Percentiles rank a stretch among this genome's conserved stretches.
These are phyloP conservation scores for Talaromyces rugulosus DNA, from an alignment of 2,329 filamentous ascomycete species.

Conservation along the genomic window DNA sequence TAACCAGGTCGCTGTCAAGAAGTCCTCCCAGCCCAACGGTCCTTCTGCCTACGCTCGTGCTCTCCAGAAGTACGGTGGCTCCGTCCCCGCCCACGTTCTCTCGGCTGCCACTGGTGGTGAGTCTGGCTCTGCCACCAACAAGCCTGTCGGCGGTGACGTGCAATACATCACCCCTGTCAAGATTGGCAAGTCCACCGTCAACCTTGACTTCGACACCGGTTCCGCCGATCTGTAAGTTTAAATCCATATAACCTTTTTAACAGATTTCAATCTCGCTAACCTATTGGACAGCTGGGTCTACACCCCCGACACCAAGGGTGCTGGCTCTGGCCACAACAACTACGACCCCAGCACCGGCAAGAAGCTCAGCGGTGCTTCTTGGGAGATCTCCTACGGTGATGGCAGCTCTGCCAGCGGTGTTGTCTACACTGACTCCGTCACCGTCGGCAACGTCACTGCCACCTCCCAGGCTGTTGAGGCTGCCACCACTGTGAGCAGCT, in stretches of 20 bases:
- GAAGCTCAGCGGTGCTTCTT: slow-evolving; percentile 47
- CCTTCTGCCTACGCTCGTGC: slow-evolving; percentile 11
- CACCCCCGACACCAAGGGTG: slow-evolving; percentile 52
- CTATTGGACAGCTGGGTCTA: slow-evolving; percentile 57
- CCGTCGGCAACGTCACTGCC: slow-evolving; percentile 57
- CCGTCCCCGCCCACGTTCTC: slow-evolving; percentile 2
- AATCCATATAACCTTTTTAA: neutral
- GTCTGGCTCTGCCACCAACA: slow-evolving; percentile 27
- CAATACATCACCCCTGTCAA: slow-evolving; percentile 60
- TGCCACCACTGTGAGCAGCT: slow-evolving; percentile 53
- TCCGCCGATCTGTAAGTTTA: slow-evolving; percentile 60
- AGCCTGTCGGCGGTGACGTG: slow-evolving; percentile 48
- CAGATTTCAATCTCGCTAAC: slow-evolving; percentile 10
- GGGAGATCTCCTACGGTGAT: slow-evolving; percentile 63
- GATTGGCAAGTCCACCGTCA: slow-evolving; percentile 60
- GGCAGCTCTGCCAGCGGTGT: slow-evolving; percentile 59
- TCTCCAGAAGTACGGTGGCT: slow-evolving; percentile 8
- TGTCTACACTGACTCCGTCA: slow-evolving; percentile 63
- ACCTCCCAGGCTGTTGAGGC: slow-evolving; percentile 62
- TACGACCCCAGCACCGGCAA: slow-evolving; percentile 54
- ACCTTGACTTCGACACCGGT: slow-evolving; percentile 68
- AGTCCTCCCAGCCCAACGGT: neutral
- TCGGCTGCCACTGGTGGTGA: slow-evolving; percentile 7
- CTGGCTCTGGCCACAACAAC: slow-evolving; percentile 53
- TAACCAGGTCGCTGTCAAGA: slow-evolving; percentile 11